Conservation (phyloP, 805 yeast genomes). For the Ogataea thermomethanolica region DNA sequence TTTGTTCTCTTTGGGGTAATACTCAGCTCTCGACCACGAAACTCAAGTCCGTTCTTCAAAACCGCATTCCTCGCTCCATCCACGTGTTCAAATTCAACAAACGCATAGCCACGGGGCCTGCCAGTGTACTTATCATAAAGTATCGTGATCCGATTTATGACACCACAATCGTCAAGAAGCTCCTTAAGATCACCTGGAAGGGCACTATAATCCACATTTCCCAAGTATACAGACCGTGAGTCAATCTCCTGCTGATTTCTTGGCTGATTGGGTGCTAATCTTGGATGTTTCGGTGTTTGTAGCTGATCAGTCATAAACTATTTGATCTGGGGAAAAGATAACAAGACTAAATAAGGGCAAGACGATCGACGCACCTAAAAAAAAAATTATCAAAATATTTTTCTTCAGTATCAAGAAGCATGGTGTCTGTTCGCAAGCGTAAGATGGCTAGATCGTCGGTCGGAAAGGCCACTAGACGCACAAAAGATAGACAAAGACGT, state of each 20-base stretch:
- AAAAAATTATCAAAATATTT: conserved; percentile 8
- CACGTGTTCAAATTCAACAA: conserved; percentile 70
- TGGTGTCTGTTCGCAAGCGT: conserved; percentile 70
- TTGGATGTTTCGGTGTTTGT: conserved; percentile 5
- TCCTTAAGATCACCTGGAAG: conserved; percentile 75
- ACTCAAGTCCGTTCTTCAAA: conserved; percentile 56
- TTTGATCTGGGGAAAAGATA: conserved; percentile 6
- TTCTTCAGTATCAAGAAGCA: conserved; percentile 7
- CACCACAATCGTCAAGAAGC: conserved; percentile 65
- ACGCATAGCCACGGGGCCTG: conserved; percentile 82
- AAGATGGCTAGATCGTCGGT: conserved; percentile 74
- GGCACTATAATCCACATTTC: conserved; percentile 77
- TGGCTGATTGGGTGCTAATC: conserved; percentile 33
- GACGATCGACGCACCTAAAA: conserved; percentile 11
- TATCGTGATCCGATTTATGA: conserved; percentile 76
- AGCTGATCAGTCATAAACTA: conserved; percentile 3
- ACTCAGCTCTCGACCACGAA: conserved; percentile 65
- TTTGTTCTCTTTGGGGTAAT: conserved; percentile 77
- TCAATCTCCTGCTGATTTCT: conserved; percentile 54
- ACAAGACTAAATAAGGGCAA: background rate
- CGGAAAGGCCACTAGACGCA: conserved; percentile 63
- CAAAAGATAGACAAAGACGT: conserved; percentile 67
- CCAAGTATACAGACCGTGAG: conserved; percentile 72
- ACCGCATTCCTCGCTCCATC: conserved; percentile 63
- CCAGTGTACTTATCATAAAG: conserved; percentile 68